Conservation (phyloP, 78 protist genomes). For the Planoprotostelium fungivorum region DNA sequence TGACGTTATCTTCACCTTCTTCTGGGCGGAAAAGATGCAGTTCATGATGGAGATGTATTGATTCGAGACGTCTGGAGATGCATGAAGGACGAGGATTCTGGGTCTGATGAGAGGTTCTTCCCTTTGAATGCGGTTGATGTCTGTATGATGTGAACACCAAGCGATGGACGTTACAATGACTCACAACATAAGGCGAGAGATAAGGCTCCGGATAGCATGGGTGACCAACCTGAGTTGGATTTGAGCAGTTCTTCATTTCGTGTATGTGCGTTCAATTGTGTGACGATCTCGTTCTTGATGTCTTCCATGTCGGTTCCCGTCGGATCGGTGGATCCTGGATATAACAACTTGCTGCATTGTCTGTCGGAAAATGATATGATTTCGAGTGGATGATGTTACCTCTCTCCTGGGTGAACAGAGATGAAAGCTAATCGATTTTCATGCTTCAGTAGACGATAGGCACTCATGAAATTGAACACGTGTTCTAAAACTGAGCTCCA, state of each 20-base stretch:
- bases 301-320: neutral
- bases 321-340: neutral
- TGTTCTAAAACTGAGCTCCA: constrained; percentile 28
- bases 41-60: constrained; percentile 69
- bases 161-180: constrained; percentile 1
- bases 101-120: constrained; percentile 24
- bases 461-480: constrained; percentile 37
- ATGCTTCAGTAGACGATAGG: constrained; percentile 41
- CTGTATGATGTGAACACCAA: neutral
- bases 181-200: constrained; percentile 53
- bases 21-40: constrained; percentile 70
- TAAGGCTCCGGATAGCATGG: constrained; percentile 34
- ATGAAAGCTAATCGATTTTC: constrained; percentile 43
- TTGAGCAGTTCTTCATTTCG: neutral
- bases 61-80: constrained; percentile 50
- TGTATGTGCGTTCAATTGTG: neutral
- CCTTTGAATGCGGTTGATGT: constrained; percentile 48
- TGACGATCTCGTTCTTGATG: neutral
- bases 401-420: constrained; percentile 23
- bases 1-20: neutral
- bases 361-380: neutral
- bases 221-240: constrained; percentile 8
- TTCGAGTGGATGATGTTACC: neutral
- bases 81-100: constrained; percentile 45
- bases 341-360: constrained; percentile 5